These are phyloP conservation scores for Rhodotorula toruloides DNA, from an alignment of 768 basidiomycete species.

Conservation along the genomic window DNA sequence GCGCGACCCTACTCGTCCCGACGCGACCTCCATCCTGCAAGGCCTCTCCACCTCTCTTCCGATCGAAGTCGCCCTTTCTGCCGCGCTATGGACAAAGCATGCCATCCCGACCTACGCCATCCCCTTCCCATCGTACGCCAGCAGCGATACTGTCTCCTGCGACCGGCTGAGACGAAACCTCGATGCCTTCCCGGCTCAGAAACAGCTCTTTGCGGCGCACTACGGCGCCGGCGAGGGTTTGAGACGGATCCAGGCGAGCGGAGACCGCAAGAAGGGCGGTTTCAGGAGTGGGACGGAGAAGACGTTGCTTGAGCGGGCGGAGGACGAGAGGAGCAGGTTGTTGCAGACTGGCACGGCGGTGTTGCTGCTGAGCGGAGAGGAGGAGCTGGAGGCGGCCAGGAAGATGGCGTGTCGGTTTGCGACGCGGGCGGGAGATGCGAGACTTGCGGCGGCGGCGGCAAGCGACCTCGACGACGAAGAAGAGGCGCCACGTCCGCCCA, in stretches of 20 bases:
- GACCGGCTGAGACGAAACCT: not conserved
- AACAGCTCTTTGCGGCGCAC: not conserved
- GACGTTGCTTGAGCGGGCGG: not conserved
- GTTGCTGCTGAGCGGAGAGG: constrained; percentile 18
- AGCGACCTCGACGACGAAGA: not conserved
- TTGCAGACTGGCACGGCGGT: constrained; percentile 25
- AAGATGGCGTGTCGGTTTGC: constrained; percentile 25
- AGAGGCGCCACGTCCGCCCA: too few species aligned
- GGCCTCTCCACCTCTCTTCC: constrained; percentile 15
- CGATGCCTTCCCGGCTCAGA: not conserved
- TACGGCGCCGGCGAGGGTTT: constrained; percentile 6
- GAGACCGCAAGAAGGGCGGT: constrained; percentile 16
- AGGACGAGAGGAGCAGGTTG: not conserved
- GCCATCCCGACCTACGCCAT: constrained; percentile 25
- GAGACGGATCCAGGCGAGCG: not conserved
- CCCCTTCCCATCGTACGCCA: constrained; percentile 9
- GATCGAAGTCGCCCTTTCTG: constrained; percentile 13
- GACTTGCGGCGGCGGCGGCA: not conserved
- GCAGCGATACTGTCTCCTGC: too few species aligned
- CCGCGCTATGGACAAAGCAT: constrained; percentile 25
- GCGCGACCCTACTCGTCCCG: not conserved
- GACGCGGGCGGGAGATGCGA: not conserved
- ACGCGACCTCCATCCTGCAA: constrained; percentile 17
- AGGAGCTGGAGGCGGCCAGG: constrained; percentile 21
- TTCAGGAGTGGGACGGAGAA: not conserved